Evolutionary conservation across 1,284 basidiomycete genomes (phyloP).

Genomic region (Heterobasidion irregulare): DNA sequence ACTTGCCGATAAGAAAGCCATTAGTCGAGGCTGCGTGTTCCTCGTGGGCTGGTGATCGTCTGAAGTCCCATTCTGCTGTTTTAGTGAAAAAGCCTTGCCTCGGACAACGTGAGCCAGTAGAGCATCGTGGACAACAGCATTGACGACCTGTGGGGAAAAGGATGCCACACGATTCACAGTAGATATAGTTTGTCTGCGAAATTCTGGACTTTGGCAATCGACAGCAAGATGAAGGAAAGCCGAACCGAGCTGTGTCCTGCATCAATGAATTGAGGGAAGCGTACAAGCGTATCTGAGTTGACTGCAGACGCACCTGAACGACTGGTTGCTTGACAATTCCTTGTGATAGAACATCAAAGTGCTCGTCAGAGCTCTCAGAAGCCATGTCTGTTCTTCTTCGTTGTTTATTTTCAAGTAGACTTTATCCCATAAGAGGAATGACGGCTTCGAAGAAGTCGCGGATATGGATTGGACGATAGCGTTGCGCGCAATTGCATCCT

Average conservation of each 20-base stretch:
- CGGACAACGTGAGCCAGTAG: slow-evolving; percentile 36
- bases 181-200: slow-evolving; percentile 39
- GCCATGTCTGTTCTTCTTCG: slow-evolving; percentile 68
- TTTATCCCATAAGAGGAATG: slow-evolving; percentile 83
- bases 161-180: slow-evolving; percentile 30
- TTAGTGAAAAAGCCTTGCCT: slow-evolving; percentile 10
- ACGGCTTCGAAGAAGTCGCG: slow-evolving; percentile 55
- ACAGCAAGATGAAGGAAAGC: slow-evolving; percentile 63
- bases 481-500: slow-evolving; percentile 29
- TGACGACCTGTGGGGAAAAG: slow-evolving; percentile 37
- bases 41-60: slow-evolving; percentile 25
- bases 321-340: slow-evolving; percentile 48
- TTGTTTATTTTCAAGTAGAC: slow-evolving; percentile 69
- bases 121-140: slow-evolving; percentile 47
- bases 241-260: slow-evolving; percentile 54
- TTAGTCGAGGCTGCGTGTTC: slow-evolving; percentile 40
- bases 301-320: slow-evolving; percentile 37
- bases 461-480: slow-evolving; percentile 32
- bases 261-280: slow-evolving; percentile 1
- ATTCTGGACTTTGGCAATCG: slow-evolving; percentile 42
- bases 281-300: slow-evolving; percentile 6
- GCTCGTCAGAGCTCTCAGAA: slow-evolving; percentile 60
- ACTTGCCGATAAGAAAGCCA: slow-evolving; percentile 41
- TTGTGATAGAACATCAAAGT: slow-evolving; percentile 40
- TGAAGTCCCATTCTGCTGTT: slow-evolving; percentile 9